Base-by-base conservation (phyloP, 148 eudicot genomes). In the Persicaria maculosa region DNA sequence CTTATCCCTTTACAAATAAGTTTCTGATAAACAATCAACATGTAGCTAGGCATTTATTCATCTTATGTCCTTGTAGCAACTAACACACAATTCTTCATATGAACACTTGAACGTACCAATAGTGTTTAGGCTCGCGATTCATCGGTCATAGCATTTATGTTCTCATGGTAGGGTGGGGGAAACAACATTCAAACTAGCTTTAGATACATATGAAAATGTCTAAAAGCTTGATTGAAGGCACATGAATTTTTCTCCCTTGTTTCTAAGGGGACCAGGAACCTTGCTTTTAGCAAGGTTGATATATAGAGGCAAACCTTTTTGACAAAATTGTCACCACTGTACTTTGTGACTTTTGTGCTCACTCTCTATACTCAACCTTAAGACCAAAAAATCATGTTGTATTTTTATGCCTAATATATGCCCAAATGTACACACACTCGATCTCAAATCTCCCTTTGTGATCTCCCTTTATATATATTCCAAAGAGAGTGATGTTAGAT, bases 251-350 rank as follows among this genome's bases (percentile, higher is more conserved):
- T 62, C 44, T 25, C 47, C 44, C 46, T 65, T 65, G 5, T 20
- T 59, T 65, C 3, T 12, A 40, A 5, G 15, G 52, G 70, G 70
- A 65, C 70, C 70, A 43, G 11, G 46, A 36, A 36, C n/a, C 69
- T 57, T 31, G 46, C 69, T 64, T 31, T 31, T 11, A 36, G 69
- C 17, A 36, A 6, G 15, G 40, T 31, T 64, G 44, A 64, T 64
- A 31, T 6, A 47, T 31, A 31, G 36, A 31, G 44, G 25, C 55
- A 47, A 48, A 4, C 10, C 74, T 45, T 71, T 71, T 71, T 71
- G 74, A 71, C 74, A 71, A 44, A 71, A 47, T 16, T 11, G 52
- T 48, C 54, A 46, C 12, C 9, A 47, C 36, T 71, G 47, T 71
- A 47, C 74, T 20, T 25, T 44, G 7, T 64, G 69, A 64, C 69